A percentile compares a stretch with the other conserved stretches of the same genome.
Evolutionary conservation across 495 filamentous ascomycete genomes (phyloP).

Genomic region (Penicillium taxi): DNA sequence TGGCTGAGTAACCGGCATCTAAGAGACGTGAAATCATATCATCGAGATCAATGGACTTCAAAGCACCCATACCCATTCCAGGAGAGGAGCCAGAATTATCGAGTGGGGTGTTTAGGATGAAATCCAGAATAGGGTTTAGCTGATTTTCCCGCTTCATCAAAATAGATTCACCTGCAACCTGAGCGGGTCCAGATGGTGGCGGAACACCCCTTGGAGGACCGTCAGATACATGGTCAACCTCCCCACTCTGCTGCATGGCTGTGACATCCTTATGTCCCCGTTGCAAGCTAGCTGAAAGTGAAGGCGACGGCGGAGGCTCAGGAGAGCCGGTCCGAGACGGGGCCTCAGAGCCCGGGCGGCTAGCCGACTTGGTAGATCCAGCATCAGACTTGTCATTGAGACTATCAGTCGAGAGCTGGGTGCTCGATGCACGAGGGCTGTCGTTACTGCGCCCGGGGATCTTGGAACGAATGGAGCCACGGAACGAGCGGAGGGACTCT

Average conservation of each 20-base stretch:
- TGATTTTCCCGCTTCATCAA: constrained; percentile 71
- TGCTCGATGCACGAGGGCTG: constrained; percentile 70
- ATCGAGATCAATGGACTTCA: constrained; percentile 88
- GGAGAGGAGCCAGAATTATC: constrained; percentile 36
- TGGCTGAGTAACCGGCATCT: constrained; percentile 90
- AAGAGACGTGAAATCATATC: constrained; percentile 94
- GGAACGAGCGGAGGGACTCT: constrained; percentile 83
- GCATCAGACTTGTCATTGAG: constrained; percentile 63
- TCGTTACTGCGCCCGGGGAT: constrained; percentile 52
- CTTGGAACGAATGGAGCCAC: constrained; percentile 66
- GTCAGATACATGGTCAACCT: constrained; percentile 96
- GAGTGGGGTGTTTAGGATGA: constrained; percentile 35
- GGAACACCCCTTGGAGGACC: constrained; percentile 63
- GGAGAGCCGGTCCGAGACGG: constrained; percentile 42
- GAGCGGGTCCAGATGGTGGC: constrained; percentile 37
- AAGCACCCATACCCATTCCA: constrained; percentile 53
- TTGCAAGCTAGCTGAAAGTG: constrained; percentile 70
- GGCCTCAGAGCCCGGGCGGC: constrained; percentile 40
- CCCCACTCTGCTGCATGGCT: constrained; percentile 73
- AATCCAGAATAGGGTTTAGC: constrained; percentile 53
- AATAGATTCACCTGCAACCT: constrained; percentile 50
- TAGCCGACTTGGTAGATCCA: constrained; percentile 61
- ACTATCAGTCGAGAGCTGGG: constrained; percentile 52
- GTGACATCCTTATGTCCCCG: constrained; percentile 68
- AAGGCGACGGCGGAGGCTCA: constrained; percentile 82